These are phyloP conservation scores for Penicillium psychrofluorescens DNA, from an alignment of 495 filamentous ascomycete genomes.

Conservation along the genomic window DNA sequence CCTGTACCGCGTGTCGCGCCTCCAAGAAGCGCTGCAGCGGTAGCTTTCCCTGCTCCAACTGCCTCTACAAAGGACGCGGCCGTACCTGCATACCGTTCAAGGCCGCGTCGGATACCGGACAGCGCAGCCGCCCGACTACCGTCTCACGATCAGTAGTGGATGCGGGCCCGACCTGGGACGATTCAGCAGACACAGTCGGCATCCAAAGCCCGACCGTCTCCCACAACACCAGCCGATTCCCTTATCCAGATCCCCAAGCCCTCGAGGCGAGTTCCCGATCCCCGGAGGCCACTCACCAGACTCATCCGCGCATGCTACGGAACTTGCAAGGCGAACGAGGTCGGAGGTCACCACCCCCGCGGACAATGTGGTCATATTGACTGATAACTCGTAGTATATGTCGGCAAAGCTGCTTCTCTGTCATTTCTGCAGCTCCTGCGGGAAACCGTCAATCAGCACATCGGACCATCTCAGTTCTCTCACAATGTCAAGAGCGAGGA, in stretches of 20 bases:
- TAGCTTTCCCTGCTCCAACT: conserved; percentile 31
- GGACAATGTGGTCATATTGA: background rate
- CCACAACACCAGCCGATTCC: background rate
- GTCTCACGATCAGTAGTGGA: background rate
- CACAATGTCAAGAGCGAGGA: conserved; percentile 32
- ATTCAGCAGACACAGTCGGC: background rate
- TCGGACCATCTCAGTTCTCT: conserved; percentile 36
- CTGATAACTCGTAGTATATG: conserved; percentile 19
- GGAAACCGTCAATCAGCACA: conserved; percentile 34
- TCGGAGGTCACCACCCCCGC: conserved; percentile 3
- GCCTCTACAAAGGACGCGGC: conserved; percentile 22
- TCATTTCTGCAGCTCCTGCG: conserved; percentile 36
- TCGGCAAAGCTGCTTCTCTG: conserved; percentile 33
- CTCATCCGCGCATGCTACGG: conserved; percentile 31
- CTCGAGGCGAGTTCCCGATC: conserved; percentile 13
- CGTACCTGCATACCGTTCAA: conserved; percentile 26
- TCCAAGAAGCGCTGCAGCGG: conserved; percentile 38
- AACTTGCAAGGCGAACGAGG: conserved; percentile 32
- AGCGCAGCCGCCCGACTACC: conserved; percentile 4
- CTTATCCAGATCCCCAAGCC: conserved; percentile 1
- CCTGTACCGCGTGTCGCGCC: conserved; percentile 28
- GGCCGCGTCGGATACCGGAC: conserved; percentile 4
- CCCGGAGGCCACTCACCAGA: conserved; percentile 27
- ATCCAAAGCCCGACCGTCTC: background rate
- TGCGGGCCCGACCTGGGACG: background rate